Base-by-base conservation (phyloP, 306 rosid genomes). In the Purshia tridentata region DNA sequence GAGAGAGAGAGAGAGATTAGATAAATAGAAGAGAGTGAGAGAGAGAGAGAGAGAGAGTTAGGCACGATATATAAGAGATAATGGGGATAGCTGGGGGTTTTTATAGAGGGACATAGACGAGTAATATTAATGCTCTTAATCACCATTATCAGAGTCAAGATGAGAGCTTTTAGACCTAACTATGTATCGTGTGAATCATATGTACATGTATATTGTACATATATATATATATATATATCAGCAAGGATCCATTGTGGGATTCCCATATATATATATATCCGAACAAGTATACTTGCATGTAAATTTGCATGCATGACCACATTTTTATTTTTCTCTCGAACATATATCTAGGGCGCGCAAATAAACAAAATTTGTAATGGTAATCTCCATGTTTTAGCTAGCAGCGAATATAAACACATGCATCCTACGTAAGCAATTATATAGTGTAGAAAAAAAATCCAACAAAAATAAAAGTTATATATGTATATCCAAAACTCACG, bases 71-170 rank as follows among this genome's bases (percentile, higher is more conserved):
- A 71, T 74, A 75, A 76, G 82, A 84, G 61, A 73, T 81, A 83
- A 76, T 67, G 88, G 72, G 80, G 83, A 29, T 80, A 44, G 85
- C 83, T 78, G 55, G 46, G 86, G 87, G 86, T 72, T 84, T 89
- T 86, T 89, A 91, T 91, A 91, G 85, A 83, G 46, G 23, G 63
- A 83, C 35, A 1, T 2, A 29, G 35, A 29, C 18, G 20, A 47
- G 37, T 74, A 73, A 73, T 58, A 39, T 73, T 81, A 54, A 61
- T 78, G 76, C 14, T 50, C 51, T 66, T 49, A 48, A 63, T 70
- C 70, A 72, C 74, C 69, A 59, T 40, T 42, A 69, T 42, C 37
- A 47, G 59, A 6, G 8, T 20, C 11, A 37, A 35, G 47, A 3
- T 9, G 11, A 72, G 56, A 65, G 78, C 58, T 76, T 60, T 77